These are phyloP conservation scores for Isabelozyma heimii DNA, from an alignment of 805 yeast species.

Conservation along the genomic window DNA sequence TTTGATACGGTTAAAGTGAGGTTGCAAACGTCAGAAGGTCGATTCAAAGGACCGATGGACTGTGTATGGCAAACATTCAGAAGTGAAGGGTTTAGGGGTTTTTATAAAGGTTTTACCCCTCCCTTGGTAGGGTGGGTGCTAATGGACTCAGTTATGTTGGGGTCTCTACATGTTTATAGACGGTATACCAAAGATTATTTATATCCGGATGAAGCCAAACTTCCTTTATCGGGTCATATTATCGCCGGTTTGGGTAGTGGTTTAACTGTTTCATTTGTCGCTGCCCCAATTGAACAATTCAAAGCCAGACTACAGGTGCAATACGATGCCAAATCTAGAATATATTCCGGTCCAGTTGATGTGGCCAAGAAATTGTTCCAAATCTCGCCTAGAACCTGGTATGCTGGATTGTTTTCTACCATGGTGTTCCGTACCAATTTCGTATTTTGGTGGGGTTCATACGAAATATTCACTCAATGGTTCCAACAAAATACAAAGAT, in stretches of 20 bases:
- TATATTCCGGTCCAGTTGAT: conserved; percentile 78
- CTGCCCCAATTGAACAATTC: conserved; percentile 89
- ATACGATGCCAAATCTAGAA: conserved; percentile 68
- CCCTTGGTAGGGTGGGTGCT: conserved; percentile 91
- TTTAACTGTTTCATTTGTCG: conserved; percentile 90
- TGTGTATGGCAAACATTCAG: conserved; percentile 69
- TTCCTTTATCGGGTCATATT: conserved; percentile 74
- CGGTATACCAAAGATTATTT: conserved; percentile 61
- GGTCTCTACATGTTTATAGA: conserved; percentile 77
- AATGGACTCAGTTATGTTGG: conserved; percentile 91
- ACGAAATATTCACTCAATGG: conserved; percentile 71
- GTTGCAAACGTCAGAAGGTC: conserved; percentile 60
- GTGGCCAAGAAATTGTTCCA: conserved; percentile 59
- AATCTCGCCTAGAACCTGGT: conserved; percentile 69
- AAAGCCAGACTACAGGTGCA: conserved; percentile 89
- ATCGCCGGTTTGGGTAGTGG: conserved; percentile 83
- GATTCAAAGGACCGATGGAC: conserved; percentile 79
- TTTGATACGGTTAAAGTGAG: conserved; percentile 89
- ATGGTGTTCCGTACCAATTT: conserved; percentile 86
- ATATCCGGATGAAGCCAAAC: conserved; percentile 56
- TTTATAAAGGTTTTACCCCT: conserved; percentile 89
- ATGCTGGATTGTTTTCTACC: conserved; percentile 81
- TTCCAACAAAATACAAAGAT: conserved; percentile 62
- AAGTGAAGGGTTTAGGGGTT: conserved; percentile 75
- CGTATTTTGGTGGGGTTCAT: conserved; percentile 92